Evolutionary conservation across 345 rosid species (phyloP).

Genomic region (Salix brachista): DNA sequence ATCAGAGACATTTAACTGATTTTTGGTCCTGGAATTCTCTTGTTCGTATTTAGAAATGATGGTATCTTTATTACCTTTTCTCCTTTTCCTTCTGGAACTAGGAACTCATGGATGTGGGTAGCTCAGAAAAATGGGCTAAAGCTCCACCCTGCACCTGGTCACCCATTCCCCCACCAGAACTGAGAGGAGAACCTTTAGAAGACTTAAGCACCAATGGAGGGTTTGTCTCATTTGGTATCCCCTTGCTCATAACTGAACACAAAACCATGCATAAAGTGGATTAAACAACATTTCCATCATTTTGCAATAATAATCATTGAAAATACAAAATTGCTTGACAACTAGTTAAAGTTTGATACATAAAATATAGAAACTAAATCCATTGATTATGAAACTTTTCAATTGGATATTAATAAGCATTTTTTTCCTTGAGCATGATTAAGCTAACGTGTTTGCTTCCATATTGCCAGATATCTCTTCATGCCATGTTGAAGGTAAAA

Average conservation of each 20-base stretch:
- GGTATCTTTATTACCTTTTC: not conserved
- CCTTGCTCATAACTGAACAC: conserved; percentile 9
- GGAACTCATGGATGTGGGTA: conserved; percentile 80
- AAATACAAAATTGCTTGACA: not conserved
- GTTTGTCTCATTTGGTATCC: conserved; percentile 73
- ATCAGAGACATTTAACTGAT: not conserved
- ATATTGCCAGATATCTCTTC: conserved; percentile 55
- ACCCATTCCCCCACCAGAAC: conserved; percentile 79
- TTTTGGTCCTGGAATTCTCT: not conserved
- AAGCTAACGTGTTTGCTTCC: conserved; percentile 5
- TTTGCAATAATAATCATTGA: not conserved
- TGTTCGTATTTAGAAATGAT: not conserved
- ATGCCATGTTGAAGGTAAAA: conserved; percentile 58
- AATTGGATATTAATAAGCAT: not conserved
- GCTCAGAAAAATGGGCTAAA: conserved; percentile 58
- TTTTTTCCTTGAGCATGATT: conserved; percentile 1
- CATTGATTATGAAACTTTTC: not conserved
- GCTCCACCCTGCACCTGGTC: conserved; percentile 86
- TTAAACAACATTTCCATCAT: not conserved
- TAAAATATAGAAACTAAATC: not conserved
- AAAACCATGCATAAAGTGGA: not conserved
- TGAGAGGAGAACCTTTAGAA: conserved; percentile 72
- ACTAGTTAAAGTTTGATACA: not conserved
- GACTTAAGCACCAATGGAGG: conserved; percentile 84
- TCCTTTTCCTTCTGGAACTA: conserved; percentile 17